A percentile compares a stretch with the other conserved stretches of the same genome.
phyloP scores from a whole-genome alignment of 148 eudicot genomes.

The Bassia scoparia region DNA sequence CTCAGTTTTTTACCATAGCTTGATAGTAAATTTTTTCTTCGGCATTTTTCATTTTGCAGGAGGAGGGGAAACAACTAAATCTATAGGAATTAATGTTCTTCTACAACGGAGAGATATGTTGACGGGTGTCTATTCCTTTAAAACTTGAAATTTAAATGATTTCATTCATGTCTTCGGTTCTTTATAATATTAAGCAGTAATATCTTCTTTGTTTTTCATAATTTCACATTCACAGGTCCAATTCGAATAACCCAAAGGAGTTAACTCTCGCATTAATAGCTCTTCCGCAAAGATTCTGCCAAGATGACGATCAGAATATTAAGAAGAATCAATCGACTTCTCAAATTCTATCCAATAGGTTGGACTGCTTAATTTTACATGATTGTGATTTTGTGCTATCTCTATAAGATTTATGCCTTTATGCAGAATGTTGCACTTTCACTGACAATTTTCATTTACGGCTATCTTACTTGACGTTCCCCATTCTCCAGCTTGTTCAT shows the following conservation, averaged over 20 bases:
- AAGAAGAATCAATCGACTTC: slow-evolving; percentile 64
- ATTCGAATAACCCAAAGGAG: slow-evolving; percentile 83
- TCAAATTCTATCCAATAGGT: slow-evolving; percentile 67
- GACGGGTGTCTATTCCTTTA: slow-evolving; percentile 54
- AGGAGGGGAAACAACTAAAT: slow-evolving; percentile 28
- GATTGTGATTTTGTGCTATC: background rate
- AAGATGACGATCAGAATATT: slow-evolving; percentile 52
- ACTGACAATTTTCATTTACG: too few relatives aligned
- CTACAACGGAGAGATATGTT: slow-evolving; percentile 45
- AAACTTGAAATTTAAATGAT: background rate
- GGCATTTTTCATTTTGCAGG: slow-evolving; percentile 36
- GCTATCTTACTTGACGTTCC: too few relatives aligned
- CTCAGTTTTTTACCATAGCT: background rate
- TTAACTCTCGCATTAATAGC: slow-evolving; percentile 32
- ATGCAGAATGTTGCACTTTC: background rate
- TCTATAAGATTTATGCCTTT: background rate
- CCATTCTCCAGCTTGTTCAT: too few relatives aligned
- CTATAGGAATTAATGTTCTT: slow-evolving; percentile 33
- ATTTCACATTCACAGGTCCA: slow-evolving; percentile 42
- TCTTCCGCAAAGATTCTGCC: slow-evolving; percentile 27
- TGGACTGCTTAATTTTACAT: background rate
- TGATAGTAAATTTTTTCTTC: background rate
- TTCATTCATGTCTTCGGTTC: background rate
- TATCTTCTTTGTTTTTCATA: background rate
- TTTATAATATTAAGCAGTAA: background rate